Base-by-base conservation (phyloP, 352 stramenopile species). In the Pythium oligandrum region DNA sequence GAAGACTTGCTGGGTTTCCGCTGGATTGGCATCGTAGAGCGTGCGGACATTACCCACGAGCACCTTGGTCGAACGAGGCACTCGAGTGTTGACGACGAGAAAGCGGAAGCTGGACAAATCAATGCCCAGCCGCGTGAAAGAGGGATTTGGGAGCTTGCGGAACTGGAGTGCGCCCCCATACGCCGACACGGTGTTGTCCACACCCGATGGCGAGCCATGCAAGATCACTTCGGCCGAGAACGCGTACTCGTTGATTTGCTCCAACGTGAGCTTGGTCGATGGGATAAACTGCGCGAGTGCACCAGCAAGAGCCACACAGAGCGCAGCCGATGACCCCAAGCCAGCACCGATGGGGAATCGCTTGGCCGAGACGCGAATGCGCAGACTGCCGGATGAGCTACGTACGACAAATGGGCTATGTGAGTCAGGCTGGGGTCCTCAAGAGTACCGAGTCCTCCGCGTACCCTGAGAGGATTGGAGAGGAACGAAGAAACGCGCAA, bases 101-200 rank as follows among this genome's bases (percentile, higher is more conserved):
- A 97, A 96, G 3, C 77, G 73, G 39, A 96, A 91, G 7, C 64
- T 52, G 47, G 87, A 71, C 31, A 92, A 55, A 42, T 90, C 61
- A 42, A 67, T 78, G 6, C 59, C 30, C 34, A 90, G 73, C 31
- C 58, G 56, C 40, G 64, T 52, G 50, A 88, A 84, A 8, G 64
- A 70, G 0, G 80, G 70, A 37, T 63, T 57, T 1, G 71, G 68
- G 9, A 67, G 52, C 48, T 89, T 91, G 10, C 71, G 63, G 60
- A 95, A 97, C 44, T 83, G 42, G 30, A 97, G 65, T n/a, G 88
- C 70, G 1, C 92, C 90, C 33, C 87, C 88, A 63, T 87, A 96
- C 36, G 80, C 81, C 32, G 82, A 88, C 9, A 97, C 81, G 1
- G 87, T 97, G 58, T 97, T 97, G 71, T 97, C 92, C 31, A 96